Base-by-base conservation (phyloP, 352 stramenopile genomes). In the Phytophthora idaei region DNA sequence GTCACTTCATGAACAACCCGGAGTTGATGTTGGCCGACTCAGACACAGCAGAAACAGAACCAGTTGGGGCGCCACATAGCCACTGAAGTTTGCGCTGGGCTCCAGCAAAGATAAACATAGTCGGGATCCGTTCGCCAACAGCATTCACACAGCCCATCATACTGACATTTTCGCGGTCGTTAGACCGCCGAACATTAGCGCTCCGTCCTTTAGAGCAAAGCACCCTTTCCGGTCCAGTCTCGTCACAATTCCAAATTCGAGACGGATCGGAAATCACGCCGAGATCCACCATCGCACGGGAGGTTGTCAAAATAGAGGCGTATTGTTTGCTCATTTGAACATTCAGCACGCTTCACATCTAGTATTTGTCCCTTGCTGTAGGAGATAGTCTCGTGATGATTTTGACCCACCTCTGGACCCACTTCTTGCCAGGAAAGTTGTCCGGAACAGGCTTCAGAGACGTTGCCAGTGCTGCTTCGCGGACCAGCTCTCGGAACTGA, bases 61-160 rank as follows among this genome's bases (percentile, higher is more conserved):
- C 37, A 27, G 7, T 41, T 12, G 37, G 14, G 1, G 37, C 28
- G 10, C 17, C 27, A 17, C 25, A 3, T 11, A 57, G 14, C 37
- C 57, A 57, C 28, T 34, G 27, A 14, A 64, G 2, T 9, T 45
- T 64, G 6, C 57, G 57, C 4, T 42, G 25, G 7, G 37, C 15
- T 12, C 37, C 36, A 10, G 48, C 47, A 12, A 36, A 64, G 11
- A 64, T 53, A 7, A 45, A 57, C 36, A 57, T 46, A 1, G 57
- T 47, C 4, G 57, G 47, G 14, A 64, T 53, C 1, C 25, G 2
- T 1, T n/a, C 47, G 0, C 57, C 57, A 32, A 4, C 47, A 4
- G 57, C 37, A n/a, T 52, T 57, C n/a, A 64, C 25, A 39, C 46
- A 64, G 8, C 46, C 46, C 57, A 64, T 51, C 34, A 53, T 52